phyloP scores from a whole-genome alignment of 2,329 filamentous ascomycete genomes.

The Pseudopyricularia javanii region DNA sequence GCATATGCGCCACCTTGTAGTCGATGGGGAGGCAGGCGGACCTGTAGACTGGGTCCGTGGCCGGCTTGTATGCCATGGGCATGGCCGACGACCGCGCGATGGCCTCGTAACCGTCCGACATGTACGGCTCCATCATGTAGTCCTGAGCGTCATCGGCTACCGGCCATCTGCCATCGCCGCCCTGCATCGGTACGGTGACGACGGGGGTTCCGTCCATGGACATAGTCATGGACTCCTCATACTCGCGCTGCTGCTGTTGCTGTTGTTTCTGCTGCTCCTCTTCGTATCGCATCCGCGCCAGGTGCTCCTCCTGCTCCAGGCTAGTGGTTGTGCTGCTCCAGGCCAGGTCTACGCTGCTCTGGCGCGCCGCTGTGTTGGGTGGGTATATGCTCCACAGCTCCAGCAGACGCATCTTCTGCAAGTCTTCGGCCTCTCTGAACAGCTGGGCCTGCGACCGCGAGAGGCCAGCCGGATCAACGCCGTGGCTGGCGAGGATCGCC shows the following conservation, averaged over 20 bases:
- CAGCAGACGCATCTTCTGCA: slow-evolving; percentile 62
- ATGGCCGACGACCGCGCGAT: slow-evolving; percentile 33
- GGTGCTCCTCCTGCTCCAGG: slow-evolving; percentile 42
- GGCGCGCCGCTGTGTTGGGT: slow-evolving; percentile 38
- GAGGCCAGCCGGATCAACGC: slow-evolving; percentile 57
- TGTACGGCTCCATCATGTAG: slow-evolving; percentile 67
- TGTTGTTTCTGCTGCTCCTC: slow-evolving; percentile 21
- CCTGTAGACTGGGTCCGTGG: slow-evolving; percentile 60
- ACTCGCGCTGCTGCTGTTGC: slow-evolving; percentile 5
- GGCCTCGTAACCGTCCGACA: slow-evolving; percentile 67
- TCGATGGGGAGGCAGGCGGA: slow-evolving; percentile 17
- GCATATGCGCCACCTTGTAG: slow-evolving; percentile 31
- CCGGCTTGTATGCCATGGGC: slow-evolving; percentile 33
- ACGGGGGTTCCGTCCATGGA: slow-evolving; percentile 38
- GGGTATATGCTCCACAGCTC: slow-evolving; percentile 80
- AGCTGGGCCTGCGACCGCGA: slow-evolving; percentile 66
- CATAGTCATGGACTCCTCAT: slow-evolving; percentile 4
- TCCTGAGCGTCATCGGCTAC: slow-evolving; percentile 15
- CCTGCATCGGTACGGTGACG: slow-evolving; percentile 32
- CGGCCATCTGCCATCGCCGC: slow-evolving; percentile 40
- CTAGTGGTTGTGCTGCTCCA: slow-evolving; percentile 40
- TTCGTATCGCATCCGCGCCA: slow-evolving; percentile 52
- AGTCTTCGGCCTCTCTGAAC: slow-evolving; percentile 61
- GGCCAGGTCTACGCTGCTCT: slow-evolving; percentile 38
- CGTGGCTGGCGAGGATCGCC: slow-evolving; percentile 48